Base-by-base conservation (phyloP, 306 rosid species). In the Sindora glabra region DNA sequence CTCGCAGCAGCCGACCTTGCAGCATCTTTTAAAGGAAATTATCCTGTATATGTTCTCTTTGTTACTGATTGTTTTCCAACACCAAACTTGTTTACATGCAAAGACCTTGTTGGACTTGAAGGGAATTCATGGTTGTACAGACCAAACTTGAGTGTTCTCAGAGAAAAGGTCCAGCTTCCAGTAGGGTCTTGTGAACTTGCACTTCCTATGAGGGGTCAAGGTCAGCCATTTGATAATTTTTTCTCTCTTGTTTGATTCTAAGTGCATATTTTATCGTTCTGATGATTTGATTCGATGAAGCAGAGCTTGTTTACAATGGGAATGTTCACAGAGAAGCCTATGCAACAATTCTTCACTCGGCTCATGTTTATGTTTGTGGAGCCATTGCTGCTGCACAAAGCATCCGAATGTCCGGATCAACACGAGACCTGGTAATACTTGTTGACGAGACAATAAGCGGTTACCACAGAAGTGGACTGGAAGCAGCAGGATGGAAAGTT, bases 301-400 rank as follows among this genome's bases (percentile, higher is more conserved):
- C 90, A 90, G 97, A 83, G 75, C 12, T 77, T 60, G 75, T 73
- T 36, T 84, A 77, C 75, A 68, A 79, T 10, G 90, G 95, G 41
- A 84, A 90, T 70, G 74, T 50, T 36, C 76, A 36, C 6, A 64
- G 95, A 61, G 87, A 92, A 80, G 99, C 99, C 27, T 89, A 86
- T 69, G 99, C 95, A 50, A 92, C 96, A 48, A 92, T 92, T 65
- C 87, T 92, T 56, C 99, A 92, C 57, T 92, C 95, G 50, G 99
- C 99, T 37, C 81, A 89, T 73, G 87, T 76, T 36, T 92, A 89
- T 69, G 99, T 92, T 3, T 92, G 96, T 32, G 96, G 99, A 49
- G 99, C 99, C 8, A 89, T 92, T 32, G 94, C 94, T 33, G 96
- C 95, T 1, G 99, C 99, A 0, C 96, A 89, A 67, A 92, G 99